Percentiles rank a stretch among this genome's conserved stretches.
Conservation (phyloP, 177 flowering plant species). For the Vitis hybrid region DNA sequence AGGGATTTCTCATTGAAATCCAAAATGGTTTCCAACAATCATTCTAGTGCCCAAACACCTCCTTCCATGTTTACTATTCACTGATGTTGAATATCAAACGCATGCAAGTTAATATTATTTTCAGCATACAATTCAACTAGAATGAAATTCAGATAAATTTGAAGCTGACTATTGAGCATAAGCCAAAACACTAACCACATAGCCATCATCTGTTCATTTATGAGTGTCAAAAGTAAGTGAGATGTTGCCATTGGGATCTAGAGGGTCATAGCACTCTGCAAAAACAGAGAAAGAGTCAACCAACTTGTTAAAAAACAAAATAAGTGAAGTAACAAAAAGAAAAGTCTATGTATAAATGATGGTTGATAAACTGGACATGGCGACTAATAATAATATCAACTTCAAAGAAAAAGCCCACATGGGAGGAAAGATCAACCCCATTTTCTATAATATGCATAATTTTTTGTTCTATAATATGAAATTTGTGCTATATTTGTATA, state of each 20-base stretch:
- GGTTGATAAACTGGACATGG: slow-evolving; percentile 33
- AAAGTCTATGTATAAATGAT: slow-evolving; percentile 3
- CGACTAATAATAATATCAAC: slow-evolving; percentile 11
- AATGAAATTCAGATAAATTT: too few relatives aligned
- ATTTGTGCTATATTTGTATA: too few relatives aligned
- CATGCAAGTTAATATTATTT: too few relatives aligned
- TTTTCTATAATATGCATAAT: slow-evolving; percentile 1
- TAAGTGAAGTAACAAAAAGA: slow-evolving; percentile 1
- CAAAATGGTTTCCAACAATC: too few relatives aligned
- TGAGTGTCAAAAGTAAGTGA: slow-evolving; percentile 52
- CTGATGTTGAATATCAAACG: too few relatives aligned
- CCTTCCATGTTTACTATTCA: too few relatives aligned
- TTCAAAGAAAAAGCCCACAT: slow-evolving; percentile 12
- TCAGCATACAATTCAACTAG: too few relatives aligned
- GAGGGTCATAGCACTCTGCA: slow-evolving; percentile 62
- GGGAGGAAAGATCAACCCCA: slow-evolving; percentile 16
- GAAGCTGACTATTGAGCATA: too few relatives aligned
- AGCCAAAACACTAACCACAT: slow-evolving; percentile 36
- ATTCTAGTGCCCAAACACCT: too few relatives aligned
- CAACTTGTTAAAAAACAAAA: background rate
- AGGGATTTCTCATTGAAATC: too few relatives aligned
- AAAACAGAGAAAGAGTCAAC: slow-evolving; percentile 4
- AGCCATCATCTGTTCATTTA: slow-evolving; percentile 39
- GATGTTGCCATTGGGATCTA: slow-evolving; percentile 69
- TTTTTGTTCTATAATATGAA: too few relatives aligned